Evolutionary conservation across 1,284 basidiomycete species (phyloP), one percentile per base, ranked within the genome.

Genomic region (Ustanciosporium gigantosporum): DNA sequence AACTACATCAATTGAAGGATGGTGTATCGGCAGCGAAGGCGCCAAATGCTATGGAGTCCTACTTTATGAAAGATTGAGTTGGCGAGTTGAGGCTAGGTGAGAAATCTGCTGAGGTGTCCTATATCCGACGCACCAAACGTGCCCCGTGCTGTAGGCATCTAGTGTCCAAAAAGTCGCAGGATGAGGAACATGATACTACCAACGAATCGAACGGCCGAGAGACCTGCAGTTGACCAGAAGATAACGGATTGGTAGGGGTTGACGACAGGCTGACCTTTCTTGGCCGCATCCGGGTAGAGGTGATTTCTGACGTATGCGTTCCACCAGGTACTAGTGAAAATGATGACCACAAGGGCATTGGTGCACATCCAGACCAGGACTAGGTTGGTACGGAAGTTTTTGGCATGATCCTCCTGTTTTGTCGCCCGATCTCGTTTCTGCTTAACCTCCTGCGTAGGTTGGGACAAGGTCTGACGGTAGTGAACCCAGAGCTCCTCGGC

Each of bases 351-450:
- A 7, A 73, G 52, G 1, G 64, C 70, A 25, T 77, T 77, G 36
- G 65, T 62, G 49, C 73, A 55, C 36, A 69, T 86, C 87, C 91
- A 94, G 3, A 85, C 82, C 39, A 97, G 81, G 36, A 97, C 80
- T n/a, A 92, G 89, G 80, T 93, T 94, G 14, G 91, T 95, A 56
- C 91, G 82, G 67, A 95, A 89, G 76, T 88, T 89, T 0, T 66
- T 73, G 50, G 79, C 80, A 43, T 74, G 68, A 48, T 56, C 74
- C 36, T 62, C 65, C 48, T 74, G 71, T 32, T 52, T 52, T 17
- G 58, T 60, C 34, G 69, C 73, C 29, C 52, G 44, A 45, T 76
- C 73, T 17, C 62, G 56, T 39, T 51, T 58, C 41, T 51, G 35
- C 44, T 49, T 41, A 27, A 51, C 64, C 23, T 57, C 45, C 15